phyloP scores from a whole-genome alignment of 2,329 filamentous ascomycete species.

The Nigrograna mackinnonii region DNA sequence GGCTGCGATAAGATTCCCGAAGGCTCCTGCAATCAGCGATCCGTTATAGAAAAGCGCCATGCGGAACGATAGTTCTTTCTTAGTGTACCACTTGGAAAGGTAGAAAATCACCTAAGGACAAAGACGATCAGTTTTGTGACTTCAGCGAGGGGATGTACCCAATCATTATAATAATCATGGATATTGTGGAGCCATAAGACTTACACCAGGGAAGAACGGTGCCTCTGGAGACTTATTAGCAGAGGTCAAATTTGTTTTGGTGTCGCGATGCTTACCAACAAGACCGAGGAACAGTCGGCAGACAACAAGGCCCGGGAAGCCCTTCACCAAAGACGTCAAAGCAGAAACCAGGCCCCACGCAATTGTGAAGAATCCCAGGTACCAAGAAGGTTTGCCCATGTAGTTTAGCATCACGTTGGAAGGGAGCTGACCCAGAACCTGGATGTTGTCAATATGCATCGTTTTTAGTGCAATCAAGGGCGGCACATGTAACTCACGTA shows the following conservation, averaged over 20 bases:
- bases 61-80: slow-evolving; percentile 54
- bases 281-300: not conserved
- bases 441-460: slow-evolving; percentile 4
- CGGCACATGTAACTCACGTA: too few relatives aligned
- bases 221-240: slow-evolving; percentile 10
- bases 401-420: slow-evolving; percentile 59
- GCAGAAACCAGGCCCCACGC: slow-evolving; percentile 39
- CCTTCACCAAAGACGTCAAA: slow-evolving; percentile 44
- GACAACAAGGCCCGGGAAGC: not conserved
- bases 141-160: too few relatives aligned
- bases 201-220: slow-evolving; percentile 24
- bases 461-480: not conserved
- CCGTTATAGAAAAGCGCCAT: slow-evolving; percentile 59
- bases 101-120: too few relatives aligned
- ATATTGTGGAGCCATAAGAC: too few relatives aligned
- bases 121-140: too few relatives aligned
- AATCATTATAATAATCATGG: too few relatives aligned
- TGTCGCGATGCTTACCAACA: too few relatives aligned
- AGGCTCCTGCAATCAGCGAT: slow-evolving; percentile 52
- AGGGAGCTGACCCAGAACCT: slow-evolving; percentile 60
- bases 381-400: slow-evolving; percentile 54
- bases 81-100: slow-evolving; percentile 54
- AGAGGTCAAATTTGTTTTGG: too few relatives aligned
- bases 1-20: slow-evolving; percentile 59
- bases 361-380: slow-evolving; percentile 52